phyloP scores from a whole-genome alignment of 2,329 filamentous ascomycete genomes.

The Scolecobasidium constrictum region DNA sequence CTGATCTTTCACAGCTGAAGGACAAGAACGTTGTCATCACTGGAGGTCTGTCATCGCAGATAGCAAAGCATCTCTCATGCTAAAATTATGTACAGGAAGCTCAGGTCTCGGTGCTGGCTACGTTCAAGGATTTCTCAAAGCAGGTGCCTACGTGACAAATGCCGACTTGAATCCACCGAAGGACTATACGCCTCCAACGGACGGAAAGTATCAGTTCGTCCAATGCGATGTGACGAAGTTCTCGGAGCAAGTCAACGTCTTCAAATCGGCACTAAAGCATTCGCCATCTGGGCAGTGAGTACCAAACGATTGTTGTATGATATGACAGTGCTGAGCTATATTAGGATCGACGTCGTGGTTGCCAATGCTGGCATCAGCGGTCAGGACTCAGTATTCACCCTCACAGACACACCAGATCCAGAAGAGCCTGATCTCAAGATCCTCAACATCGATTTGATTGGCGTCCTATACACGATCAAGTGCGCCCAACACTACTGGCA shows the following conservation, averaged over 20 bases:
- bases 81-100: constrained; percentile 7
- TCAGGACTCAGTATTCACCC: constrained; percentile 27
- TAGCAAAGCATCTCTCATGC: neutral
- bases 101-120: constrained; percentile 9
- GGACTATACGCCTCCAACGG: neutral
- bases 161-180: constrained; percentile 2
- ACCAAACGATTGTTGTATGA: too few species aligned
- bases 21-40: constrained; percentile 6
- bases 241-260: constrained; percentile 31
- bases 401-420: constrained; percentile 21
- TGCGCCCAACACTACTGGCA: constrained; percentile 36
- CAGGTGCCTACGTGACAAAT: constrained; percentile 9
- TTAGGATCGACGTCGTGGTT: constrained; percentile 36
- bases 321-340: too few species aligned
- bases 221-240: constrained; percentile 33
- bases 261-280: constrained; percentile 26
- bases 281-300: constrained; percentile 27
- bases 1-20: constrained; percentile 3
- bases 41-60: constrained; percentile 1
- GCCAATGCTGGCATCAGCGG: constrained; percentile 36
- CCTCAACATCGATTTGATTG: constrained; percentile 30
- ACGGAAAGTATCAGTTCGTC: constrained; percentile 19
- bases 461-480: constrained; percentile 35
- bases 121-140: constrained; percentile 5
- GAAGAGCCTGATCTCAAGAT: constrained; percentile 30